Percentiles rank a stretch among this genome's conserved stretches.
Conservation (phyloP, 306 rosid genomes). For the Purshia tridentata region DNA sequence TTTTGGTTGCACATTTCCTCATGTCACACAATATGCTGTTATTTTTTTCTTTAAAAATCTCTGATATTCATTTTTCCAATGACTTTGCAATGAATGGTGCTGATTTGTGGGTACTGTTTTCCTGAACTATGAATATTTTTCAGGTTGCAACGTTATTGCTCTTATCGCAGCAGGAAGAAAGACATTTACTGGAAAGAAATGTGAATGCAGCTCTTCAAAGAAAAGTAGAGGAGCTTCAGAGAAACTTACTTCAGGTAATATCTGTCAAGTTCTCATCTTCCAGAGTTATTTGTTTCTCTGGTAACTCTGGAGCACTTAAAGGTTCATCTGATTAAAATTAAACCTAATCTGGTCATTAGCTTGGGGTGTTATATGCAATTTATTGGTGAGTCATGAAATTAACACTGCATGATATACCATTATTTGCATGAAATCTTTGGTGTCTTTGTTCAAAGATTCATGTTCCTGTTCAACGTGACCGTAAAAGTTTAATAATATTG, state of each 20-base stretch:
- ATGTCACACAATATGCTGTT: not conserved
- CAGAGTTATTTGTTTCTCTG: constrained; percentile 20
- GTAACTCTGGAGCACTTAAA: not conserved
- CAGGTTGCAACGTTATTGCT: constrained; percentile 80
- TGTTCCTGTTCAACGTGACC: not conserved
- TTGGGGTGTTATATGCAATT: not conserved
- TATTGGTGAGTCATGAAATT: not conserved
- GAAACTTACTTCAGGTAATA: constrained; percentile 83
- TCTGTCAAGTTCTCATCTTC: not conserved
- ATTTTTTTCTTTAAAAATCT: not conserved
- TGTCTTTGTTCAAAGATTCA: not conserved
- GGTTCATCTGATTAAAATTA: not conserved
- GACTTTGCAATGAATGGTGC: not conserved
- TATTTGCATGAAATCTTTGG: not conserved
- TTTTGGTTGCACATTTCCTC: not conserved
- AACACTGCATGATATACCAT: not conserved
- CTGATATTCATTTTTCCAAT: not conserved
- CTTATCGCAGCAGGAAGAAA: constrained; percentile 94
- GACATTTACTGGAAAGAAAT: constrained; percentile 80
- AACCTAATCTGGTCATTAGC: not conserved
- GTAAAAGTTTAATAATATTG: not conserved
- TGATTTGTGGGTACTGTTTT: constrained; percentile 8
- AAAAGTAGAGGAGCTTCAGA: constrained; percentile 81
- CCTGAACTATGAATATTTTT: constrained; percentile 25
- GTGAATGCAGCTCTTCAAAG: constrained; percentile 73